Evolutionary conservation across 1,284 basidiomycete genomes (phyloP), one percentile per base, ranked within the genome.

Genomic region (Ceratobasidium sp.): DNA sequence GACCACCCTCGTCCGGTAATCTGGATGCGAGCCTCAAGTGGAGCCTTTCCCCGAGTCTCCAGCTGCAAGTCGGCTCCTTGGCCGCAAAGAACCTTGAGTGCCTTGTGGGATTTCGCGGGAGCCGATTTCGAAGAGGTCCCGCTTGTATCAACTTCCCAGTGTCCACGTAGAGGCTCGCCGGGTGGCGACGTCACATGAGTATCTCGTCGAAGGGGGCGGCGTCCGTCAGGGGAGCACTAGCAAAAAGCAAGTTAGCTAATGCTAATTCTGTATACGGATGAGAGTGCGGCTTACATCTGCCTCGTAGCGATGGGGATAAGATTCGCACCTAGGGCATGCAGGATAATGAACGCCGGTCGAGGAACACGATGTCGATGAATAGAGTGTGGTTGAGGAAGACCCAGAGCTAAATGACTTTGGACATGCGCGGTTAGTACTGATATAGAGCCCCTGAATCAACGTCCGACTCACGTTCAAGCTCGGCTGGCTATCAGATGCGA

Each of bases 1-100:
- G 58, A 45, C 69, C 69, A 74, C 54, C 69, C 69, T 20, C 69
- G 69, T 45, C 69, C 69, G 45, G 69, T 74, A 26, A 74, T 53
- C 45, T 74, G 69, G 58, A 74, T 74, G 47, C 69, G 56, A 15
- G 69, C 69, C 33, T 74, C 69, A 26, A 74, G 47, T 8, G 58
- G 39, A 15, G 69, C 69, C 33, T 74, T 74, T 8, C 45, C 69
- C 20, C 53, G 56, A 28, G 39, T 33, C 37, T 63, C 69, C 26
- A 74, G 49, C 31, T 63, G 69, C 33, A 74, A 33, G 42, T 74
- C 69, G 39, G 69, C 20, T 1, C 58, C 58, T 39, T 74, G 6
- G 23, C 58, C 58, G 23, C 58, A 63, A 6, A 74, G 45, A 20
- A 63, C 45, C 47, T 74, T 74, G 39, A 74, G 69, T 11, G 69